Base-by-base conservation (phyloP, 768 basidiomycete genomes). In the Rhodocollybia butyracea region DNA sequence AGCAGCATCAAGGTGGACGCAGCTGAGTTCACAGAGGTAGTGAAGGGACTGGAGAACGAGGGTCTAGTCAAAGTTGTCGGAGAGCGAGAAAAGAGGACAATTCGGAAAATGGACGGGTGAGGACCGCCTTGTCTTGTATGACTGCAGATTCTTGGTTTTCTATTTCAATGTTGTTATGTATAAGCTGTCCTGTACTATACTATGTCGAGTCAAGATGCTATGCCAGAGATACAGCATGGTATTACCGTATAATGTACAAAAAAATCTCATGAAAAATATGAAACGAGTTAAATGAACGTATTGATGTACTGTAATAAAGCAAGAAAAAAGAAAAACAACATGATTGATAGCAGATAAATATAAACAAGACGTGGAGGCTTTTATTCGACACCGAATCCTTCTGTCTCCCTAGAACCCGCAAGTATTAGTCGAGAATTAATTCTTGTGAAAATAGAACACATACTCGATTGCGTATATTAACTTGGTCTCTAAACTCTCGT, bases 61-160 rank as follows among this genome's bases (percentile, higher is more conserved):
- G 95, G 95, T 0, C 48, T 86, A 26, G 73, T 98, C 51, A 94
- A 89, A 66, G 86, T 96, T 4, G 78, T 90, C 6, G 95, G 95
- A 1, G 92, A 95, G 66, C 79, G 91, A 54, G 93, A 97, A 32
- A 84, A 78, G 73, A 80, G 94, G 66, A 86, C 81, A 68, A 92
- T 98, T 65, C 75, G 86, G 55, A 79, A 75, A 60, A 84, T 87
- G 29, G 87, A 88, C 61, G 73, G 59, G 19, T 73, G 47, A 61
- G 26, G 13, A 8, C 1, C 3, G 26, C 3, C 7, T 24, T 13
- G 7, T 36, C 10, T 13, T 8, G 39, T 40, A 40, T 40, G 5
- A 17, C 7, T 40, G 15, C 8, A 6, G 5, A 40, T 40, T 5
- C 8, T 40, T 10, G 39, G 15, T 17, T 40, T 17, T 19, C 39